Percentiles rank a stretch among this genome's conserved stretches.
phyloP scores from a whole-genome alignment of 2,329 filamentous ascomycete genomes.

The Trichoderma sp. region DNA sequence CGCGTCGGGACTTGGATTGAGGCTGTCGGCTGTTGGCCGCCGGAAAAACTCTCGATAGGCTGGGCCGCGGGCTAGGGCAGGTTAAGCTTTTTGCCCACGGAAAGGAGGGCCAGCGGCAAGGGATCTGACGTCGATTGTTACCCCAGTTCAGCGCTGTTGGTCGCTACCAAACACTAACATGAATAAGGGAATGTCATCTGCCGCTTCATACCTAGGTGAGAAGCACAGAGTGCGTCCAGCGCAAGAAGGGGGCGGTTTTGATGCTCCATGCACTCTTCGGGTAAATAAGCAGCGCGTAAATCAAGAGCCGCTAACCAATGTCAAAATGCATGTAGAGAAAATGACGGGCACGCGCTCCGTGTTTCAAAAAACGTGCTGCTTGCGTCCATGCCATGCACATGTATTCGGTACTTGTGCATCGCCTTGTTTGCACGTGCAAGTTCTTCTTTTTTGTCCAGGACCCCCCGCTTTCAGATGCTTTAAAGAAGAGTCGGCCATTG shows the following conservation, averaged over 20 bases:
- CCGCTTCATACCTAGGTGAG: background rate
- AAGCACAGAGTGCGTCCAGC: background rate
- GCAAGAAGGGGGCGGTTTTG: background rate
- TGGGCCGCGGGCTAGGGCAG: background rate
- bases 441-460: background rate
- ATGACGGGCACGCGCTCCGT: background rate
- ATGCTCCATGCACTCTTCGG: background rate
- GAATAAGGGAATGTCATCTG: background rate
- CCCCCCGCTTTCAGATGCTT: slow-evolving; percentile 19
- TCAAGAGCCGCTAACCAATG: background rate
- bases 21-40: slow-evolving; percentile 21
- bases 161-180: background rate
- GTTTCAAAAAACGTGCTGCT: slow-evolving; percentile 5
- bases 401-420: slow-evolving; percentile 6
- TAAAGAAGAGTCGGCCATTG: background rate
- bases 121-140: slow-evolving; percentile 20
- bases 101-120: slow-evolving; percentile 20
- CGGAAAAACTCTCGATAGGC: slow-evolving; percentile 20
- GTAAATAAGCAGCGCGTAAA: background rate
- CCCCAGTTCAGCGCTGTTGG: slow-evolving; percentile 6
- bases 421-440: slow-evolving; percentile 15
- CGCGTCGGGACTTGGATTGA: slow-evolving; percentile 23
- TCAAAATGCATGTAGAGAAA: no score
- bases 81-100: slow-evolving; percentile 22
- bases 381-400: background rate